Base-by-base conservation (phyloP, 2,329 filamentous ascomycete species). In the Nemania serpens region DNA sequence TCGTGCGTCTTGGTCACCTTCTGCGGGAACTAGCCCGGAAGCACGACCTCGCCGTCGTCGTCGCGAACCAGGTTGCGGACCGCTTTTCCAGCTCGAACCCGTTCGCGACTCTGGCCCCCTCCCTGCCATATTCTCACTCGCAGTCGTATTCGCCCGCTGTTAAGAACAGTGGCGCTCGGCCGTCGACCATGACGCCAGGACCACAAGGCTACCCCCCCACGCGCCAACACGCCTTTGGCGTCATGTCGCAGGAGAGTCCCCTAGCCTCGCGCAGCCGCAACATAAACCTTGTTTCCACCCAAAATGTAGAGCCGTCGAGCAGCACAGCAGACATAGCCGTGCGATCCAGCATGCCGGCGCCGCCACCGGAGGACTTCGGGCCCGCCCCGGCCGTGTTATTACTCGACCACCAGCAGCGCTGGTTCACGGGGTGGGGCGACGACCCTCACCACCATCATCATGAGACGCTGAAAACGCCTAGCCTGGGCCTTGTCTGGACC, bases 351-450 rank as follows among this genome's bases (percentile, higher is more conserved):
- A 71, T 75, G 68, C 69, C 73, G 7, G 68, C 73, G 43, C 71
- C 72, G 13, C 67, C 70, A 5, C 70, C 70, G 22, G 69, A 71
- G 29, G 67, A 74, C 62, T 52, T 72, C 65, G 71, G 36, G 5
- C 56, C 75, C 13, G 70, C 74, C 1, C 77, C 77, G 0, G 75
- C 82, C 12, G 85, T 88, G 0, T 81, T 97, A 39, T 84, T 86
- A 34, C 84, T 97, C 9, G 89, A 96, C 69, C 91, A 97, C 75
- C 94, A 98, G 76, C 92, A 97, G 74, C 85, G 91, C 45, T 97
- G 93, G 86, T 96, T 97, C 77, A 96, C 93, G 3, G 93, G 95
- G 65, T 97, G 95, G 94, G 93, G 94, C 20, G 91, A 96, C 74
- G 82, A 87, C 33, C 74, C 78, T 12, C 69, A 76, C 25, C 73